phyloP scores from a whole-genome alignment of 257 asterid species.

The Fraxinus quadrangulata region DNA sequence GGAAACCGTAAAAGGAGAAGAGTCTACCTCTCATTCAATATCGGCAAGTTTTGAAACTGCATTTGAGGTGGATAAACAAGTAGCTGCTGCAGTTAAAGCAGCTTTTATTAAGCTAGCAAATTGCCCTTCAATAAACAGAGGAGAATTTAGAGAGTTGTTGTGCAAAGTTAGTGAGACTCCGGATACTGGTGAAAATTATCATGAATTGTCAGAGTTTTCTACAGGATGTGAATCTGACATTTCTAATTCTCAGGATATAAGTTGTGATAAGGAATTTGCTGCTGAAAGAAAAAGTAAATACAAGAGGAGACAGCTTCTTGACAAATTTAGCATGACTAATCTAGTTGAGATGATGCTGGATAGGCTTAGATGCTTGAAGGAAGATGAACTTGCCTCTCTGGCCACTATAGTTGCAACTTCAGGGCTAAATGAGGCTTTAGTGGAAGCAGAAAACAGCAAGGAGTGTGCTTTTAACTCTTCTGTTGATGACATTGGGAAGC shows the following conservation, averaged over 20 bases:
- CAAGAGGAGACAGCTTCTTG: slow-evolving; percentile 37
- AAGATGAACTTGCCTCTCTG: slow-evolving; percentile 86
- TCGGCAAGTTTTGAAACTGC: slow-evolving; percentile 82
- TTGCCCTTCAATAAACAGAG: slow-evolving; percentile 71
- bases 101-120: slow-evolving; percentile 74
- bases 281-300: slow-evolving; percentile 27
- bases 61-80: slow-evolving; percentile 94
- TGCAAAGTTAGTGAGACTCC: slow-evolving; percentile 81
- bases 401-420: slow-evolving; percentile 92
- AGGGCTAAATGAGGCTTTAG: slow-evolving; percentile 80
- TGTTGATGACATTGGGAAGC: slow-evolving; percentile 14
- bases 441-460: slow-evolving; percentile 44
- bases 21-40: slow-evolving; percentile 56
- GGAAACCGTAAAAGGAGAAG: slow-evolving; percentile 54
- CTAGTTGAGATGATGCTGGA: slow-evolving; percentile 76
- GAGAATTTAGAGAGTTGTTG: slow-evolving; percentile 73
- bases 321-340: slow-evolving; percentile 43
- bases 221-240: slow-evolving; percentile 60
- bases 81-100: slow-evolving; percentile 78
- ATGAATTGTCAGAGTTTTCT: slow-evolving; percentile 36
- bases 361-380: slow-evolving; percentile 75
- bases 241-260: neutral
- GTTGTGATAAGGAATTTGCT: neutral
- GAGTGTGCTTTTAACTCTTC: slow-evolving; percentile 15
- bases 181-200: slow-evolving; percentile 46